Conservation (phyloP, 495 filamentous ascomycete species). For the Clavariopsis aquatica region DNA sequence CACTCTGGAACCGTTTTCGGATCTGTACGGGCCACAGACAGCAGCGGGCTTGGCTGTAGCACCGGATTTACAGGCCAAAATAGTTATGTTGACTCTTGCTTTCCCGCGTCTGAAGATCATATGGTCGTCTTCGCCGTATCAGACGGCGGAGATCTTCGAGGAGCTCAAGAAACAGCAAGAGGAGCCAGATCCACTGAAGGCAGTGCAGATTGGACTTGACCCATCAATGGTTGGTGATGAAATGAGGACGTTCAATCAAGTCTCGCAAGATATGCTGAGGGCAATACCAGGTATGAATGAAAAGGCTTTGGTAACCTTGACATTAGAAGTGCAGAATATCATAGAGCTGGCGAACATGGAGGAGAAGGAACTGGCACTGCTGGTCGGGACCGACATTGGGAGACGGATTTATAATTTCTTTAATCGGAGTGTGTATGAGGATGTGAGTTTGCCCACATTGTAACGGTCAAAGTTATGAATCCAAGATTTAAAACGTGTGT, state of each 20-base stretch:
- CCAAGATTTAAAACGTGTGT: not conserved
- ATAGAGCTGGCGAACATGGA: conserved; percentile 84
- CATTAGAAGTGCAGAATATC: conserved; percentile 73
- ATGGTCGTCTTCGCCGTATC: conserved; percentile 90
- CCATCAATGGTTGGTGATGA: conserved; percentile 62
- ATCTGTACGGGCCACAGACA: conserved; percentile 65
- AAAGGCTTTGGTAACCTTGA: conserved; percentile 69
- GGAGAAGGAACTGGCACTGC: conserved; percentile 64
- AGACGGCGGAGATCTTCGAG: conserved; percentile 95
- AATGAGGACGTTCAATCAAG: conserved; percentile 61
- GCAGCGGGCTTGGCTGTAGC: conserved; percentile 53
- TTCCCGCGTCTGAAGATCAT: conserved; percentile 89
- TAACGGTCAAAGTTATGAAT: not conserved
- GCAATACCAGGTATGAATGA: conserved; percentile 83
- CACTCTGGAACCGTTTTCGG: conserved; percentile 89
- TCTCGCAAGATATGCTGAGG: conserved; percentile 83
- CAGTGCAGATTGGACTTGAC: conserved; percentile 79
- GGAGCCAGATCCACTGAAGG: conserved; percentile 88
- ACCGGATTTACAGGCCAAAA: conserved; percentile 80
- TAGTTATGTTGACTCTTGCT: conserved; percentile 88
- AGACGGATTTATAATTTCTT: conserved; percentile 82
- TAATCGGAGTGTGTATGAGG: conserved; percentile 73
- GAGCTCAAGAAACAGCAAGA: conserved; percentile 83
- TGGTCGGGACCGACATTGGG: conserved; percentile 80
- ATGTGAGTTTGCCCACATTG: conserved; percentile 21